Percentiles rank a stretch among this genome's conserved stretches.
phyloP scores from a whole-genome alignment of 1,284 basidiomycete genomes.

The Mycosarcoma maydis region DNA sequence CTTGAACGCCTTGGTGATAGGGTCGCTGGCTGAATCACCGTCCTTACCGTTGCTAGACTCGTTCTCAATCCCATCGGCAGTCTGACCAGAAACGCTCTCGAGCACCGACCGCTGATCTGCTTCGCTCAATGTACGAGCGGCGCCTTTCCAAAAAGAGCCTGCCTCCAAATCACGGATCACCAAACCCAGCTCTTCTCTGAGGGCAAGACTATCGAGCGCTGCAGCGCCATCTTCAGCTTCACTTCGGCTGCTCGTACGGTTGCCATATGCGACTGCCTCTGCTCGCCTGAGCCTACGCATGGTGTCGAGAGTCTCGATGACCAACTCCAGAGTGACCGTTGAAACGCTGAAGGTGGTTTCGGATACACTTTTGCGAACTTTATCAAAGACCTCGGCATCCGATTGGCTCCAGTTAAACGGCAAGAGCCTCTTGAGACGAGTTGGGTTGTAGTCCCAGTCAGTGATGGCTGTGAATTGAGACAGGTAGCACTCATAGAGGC shows the following conservation, averaged over 20 bases:
- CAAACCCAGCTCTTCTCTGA: conserved; percentile 31
- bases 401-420: conserved; percentile 34
- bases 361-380: conserved; percentile 15
- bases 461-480: conserved; percentile 38
- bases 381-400: conserved; percentile 29
- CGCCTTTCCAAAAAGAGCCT: conserved; percentile 38
- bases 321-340: conserved; percentile 40
- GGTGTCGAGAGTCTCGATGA: conserved; percentile 42
- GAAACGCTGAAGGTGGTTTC: conserved; percentile 37
- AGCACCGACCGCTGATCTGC: conserved; percentile 23
- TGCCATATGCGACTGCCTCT: conserved; percentile 24
- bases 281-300: conserved; percentile 42
- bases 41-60: neutral
- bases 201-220: conserved; percentile 39
- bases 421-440: conserved; percentile 24
- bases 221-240: conserved; percentile 35
- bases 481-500: conserved; percentile 38
- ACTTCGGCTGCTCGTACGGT: conserved; percentile 23
- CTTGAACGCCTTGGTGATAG: conserved; percentile 17
- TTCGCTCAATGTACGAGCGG: conserved; percentile 14
- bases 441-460: conserved; percentile 49
- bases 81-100: conserved; percentile 1
- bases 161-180: conserved; percentile 35
- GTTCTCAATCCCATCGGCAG: neutral
- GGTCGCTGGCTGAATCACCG: neutral